Evolutionary conservation across 2,329 filamentous ascomycete species (phyloP), one percentile per base, ranked within the genome.

Genomic region (Apiospora saccharicola): DNA sequence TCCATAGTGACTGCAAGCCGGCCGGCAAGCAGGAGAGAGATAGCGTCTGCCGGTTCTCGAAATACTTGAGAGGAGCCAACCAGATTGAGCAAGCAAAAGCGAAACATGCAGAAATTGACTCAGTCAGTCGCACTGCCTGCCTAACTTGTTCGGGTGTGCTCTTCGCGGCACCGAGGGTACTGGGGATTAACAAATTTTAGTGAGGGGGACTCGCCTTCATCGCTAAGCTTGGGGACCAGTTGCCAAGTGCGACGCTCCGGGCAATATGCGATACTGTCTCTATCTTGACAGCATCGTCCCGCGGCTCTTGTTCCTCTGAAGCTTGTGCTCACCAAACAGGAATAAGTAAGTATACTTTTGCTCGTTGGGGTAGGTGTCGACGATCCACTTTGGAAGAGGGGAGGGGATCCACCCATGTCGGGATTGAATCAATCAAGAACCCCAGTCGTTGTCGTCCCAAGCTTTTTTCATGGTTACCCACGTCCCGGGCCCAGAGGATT

Each of bases 401-500:
- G 26, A 8, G 30, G 13, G 5, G 16, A 34, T 37, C 53, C 16
- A 61, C 19, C 19, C 30, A 22, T 37, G 53, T 61, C 53, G 53
- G 26, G 8, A 37, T 61, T 22, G 53, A 19, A 37, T n/a, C 53
- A 61, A 61, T n/a, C 30, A 61, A 61, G 53, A 61, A 22, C 16
- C 53, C 53, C 6, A 8, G 1, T 10, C 22, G 57, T 22, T 34
- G 34, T 61, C 8, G 16, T 64, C 37, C 57, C 57, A 64, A 64
- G 57, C 57, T 64, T 64, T 64, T 64, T 61, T 61, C 6, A 8
- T n/a, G 34, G 34, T 64, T n/a, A n/a, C 57, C 34, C 57, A 64
- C 26, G 19, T 41, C 34, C 57, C 57, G 57, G 57, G 57, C 57
- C 57, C 57, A 64, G 34, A 22, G 53, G 3, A 37, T 61, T 61